These are phyloP conservation scores for Candida dajiaensis DNA, from an alignment of 805 yeast species.

Conservation along the genomic window DNA sequence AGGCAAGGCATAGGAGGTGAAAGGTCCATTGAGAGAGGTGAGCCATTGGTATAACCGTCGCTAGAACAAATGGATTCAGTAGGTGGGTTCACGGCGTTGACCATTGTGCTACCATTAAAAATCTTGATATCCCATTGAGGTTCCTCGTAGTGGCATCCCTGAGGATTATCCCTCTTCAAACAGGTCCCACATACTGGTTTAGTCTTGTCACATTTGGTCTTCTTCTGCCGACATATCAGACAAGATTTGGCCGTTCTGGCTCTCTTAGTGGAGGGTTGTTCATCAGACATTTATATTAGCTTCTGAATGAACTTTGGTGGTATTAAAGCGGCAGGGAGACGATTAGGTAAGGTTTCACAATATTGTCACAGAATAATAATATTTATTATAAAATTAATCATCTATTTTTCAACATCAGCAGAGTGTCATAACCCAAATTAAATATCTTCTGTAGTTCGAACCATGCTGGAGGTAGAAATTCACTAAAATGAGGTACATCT, in stretches of 20 bases:
- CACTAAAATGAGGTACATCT: not conserved
- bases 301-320: too few species aligned
- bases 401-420: too few species aligned
- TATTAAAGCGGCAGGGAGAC: too few species aligned
- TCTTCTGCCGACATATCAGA: slow-evolving; percentile 20
- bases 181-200: slow-evolving; percentile 22
- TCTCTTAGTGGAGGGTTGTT: not conserved
- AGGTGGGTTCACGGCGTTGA: not conserved
- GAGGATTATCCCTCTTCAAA: slow-evolving; percentile 10
- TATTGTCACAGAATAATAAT: too few species aligned
- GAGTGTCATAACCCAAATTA: too few species aligned
- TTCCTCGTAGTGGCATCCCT: slow-evolving; percentile 18
- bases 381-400: too few species aligned
- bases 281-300: not conserved
- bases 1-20: not conserved
- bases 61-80: not conserved
- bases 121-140: slow-evolving; percentile 16
- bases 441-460: not conserved
- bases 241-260: slow-evolving; percentile 21
- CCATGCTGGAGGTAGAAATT: not conserved
- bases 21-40: not conserved
- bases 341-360: too few species aligned
- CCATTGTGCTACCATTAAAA: not conserved
- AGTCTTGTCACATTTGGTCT: slow-evolving; percentile 23
- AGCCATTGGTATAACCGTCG: not conserved